Evolutionary conservation across 2,329 filamentous ascomycete species (phyloP).

Genomic region (Cladorrhinum sp.): DNA sequence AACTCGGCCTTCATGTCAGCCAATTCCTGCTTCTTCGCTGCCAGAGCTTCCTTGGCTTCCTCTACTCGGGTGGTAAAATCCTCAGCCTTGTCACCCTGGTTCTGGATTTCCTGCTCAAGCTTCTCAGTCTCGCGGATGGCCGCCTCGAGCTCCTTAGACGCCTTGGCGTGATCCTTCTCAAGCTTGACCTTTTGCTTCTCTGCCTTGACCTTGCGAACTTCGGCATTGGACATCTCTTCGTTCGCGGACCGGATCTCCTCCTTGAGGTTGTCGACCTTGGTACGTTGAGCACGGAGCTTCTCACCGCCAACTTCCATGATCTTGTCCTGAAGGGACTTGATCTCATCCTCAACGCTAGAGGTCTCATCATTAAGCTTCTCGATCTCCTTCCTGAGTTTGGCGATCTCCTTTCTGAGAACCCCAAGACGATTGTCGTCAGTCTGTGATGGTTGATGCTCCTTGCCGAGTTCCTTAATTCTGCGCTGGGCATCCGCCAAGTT

Average conservation of each 20-base stretch:
- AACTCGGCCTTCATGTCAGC: slow-evolving; percentile 77
- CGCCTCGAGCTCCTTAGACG: slow-evolving; percentile 72
- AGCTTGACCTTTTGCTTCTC: slow-evolving; percentile 90
- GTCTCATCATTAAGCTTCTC: slow-evolving; percentile 79
- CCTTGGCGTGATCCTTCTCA: slow-evolving; percentile 75
- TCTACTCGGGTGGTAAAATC: slow-evolving; percentile 71
- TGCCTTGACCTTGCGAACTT: slow-evolving; percentile 86
- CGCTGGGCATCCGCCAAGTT: slow-evolving; percentile 82
- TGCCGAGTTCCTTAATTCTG: slow-evolving; percentile 78
- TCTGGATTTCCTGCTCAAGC: slow-evolving; percentile 73
- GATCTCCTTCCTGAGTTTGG: slow-evolving; percentile 71
- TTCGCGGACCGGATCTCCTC: slow-evolving; percentile 77
- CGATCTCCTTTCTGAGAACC: slow-evolving; percentile 73
- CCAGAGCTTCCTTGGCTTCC: slow-evolving; percentile 75
- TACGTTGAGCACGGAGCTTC: slow-evolving; percentile 82
- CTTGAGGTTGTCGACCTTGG: slow-evolving; percentile 85
- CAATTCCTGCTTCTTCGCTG: slow-evolving; percentile 77
- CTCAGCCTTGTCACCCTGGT: slow-evolving; percentile 72
- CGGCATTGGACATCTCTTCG: slow-evolving; percentile 80
- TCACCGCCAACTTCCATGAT: slow-evolving; percentile 99
- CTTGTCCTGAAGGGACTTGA: slow-evolving; percentile 88
- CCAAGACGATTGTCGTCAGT: slow-evolving; percentile 72
- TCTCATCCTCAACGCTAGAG: slow-evolving; percentile 87
- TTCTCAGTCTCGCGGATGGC: slow-evolving; percentile 71
- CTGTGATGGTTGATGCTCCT: slow-evolving; percentile 77